These are phyloP conservation scores for Punctularia strigosozonata DNA, from an alignment of 768 basidiomycete species.

Conservation along the genomic window DNA sequence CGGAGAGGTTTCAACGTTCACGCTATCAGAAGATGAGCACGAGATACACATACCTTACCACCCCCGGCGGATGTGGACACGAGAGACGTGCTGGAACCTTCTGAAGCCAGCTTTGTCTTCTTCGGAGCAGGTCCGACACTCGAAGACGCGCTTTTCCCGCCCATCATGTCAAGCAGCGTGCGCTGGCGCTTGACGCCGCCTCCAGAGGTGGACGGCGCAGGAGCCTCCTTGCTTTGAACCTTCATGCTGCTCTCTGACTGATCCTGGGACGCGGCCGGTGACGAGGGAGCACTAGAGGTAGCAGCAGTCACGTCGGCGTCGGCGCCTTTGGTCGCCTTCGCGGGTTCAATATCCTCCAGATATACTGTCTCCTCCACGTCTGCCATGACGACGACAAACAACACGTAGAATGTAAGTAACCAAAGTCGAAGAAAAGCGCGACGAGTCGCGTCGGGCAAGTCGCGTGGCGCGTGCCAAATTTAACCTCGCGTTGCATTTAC, in stretches of 20 bases:
- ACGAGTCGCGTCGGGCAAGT: neutral
- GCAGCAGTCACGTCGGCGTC: neutral
- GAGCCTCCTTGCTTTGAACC: too few species aligned
- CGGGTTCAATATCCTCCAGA: conserved; percentile 7
- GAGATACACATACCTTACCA: too few species aligned
- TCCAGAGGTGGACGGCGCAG: conserved; percentile 5
- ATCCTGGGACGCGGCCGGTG: too few species aligned
- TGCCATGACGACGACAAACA: neutral
- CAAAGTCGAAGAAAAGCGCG: neutral
- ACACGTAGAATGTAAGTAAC: neutral
- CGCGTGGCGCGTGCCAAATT: neutral
- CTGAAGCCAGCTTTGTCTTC: conserved; percentile 35
- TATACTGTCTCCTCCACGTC: conserved; percentile 5
- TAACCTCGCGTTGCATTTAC: neutral
- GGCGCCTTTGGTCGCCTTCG: conserved; percentile 1
- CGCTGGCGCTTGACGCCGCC: conserved; percentile 39
- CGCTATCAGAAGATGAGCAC: too few species aligned
- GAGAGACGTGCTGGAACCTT: too few species aligned
- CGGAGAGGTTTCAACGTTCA: neutral
- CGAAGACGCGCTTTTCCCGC: conserved; percentile 19
- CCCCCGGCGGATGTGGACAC: too few species aligned
- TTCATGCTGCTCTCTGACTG: too few species aligned
- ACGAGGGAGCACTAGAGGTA: too few species aligned
- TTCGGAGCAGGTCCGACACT: conserved; percentile 27
- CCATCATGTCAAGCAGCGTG: conserved; percentile 56